phyloP scores from a whole-genome alignment of 495 filamentous ascomycete species.

The Penicillium canariense region DNA sequence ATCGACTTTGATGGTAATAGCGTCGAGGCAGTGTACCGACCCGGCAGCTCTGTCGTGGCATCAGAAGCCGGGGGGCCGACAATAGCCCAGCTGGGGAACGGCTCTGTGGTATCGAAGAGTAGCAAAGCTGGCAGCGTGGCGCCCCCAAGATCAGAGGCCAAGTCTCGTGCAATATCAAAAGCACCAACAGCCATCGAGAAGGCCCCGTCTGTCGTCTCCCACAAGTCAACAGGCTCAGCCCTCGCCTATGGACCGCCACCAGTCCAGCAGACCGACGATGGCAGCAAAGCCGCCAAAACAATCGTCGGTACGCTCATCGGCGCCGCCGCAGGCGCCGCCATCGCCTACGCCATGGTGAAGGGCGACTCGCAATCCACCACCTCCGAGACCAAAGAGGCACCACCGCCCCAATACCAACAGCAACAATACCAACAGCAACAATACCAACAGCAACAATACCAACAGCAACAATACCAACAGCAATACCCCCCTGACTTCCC shows the following conservation, averaged over 20 bases:
- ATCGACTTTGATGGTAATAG: constrained; percentile 61
- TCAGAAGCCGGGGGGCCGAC: constrained; percentile 32
- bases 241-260: constrained; percentile 33
- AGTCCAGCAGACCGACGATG: constrained; percentile 36
- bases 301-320: constrained; percentile 75
- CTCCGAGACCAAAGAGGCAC: constrained; percentile 18
- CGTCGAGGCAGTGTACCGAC: constrained; percentile 58
- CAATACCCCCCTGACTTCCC: constrained; percentile 30
- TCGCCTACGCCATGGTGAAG: constrained; percentile 70
- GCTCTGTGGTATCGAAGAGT: constrained; percentile 41
- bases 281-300: constrained; percentile 47
- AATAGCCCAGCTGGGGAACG: constrained; percentile 36
- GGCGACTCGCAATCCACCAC: constrained; percentile 38
- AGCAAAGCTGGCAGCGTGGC: constrained; percentile 32
- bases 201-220: constrained; percentile 23
- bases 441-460: constrained; percentile 12
- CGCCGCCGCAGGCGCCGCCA: constrained; percentile 69
- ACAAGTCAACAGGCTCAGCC: constrained; percentile 25
- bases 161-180: constrained; percentile 31
- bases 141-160: constrained; percentile 28
- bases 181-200: constrained; percentile 31
- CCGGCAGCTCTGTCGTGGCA: constrained; percentile 23
- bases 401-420: constrained; percentile 10
- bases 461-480: not conserved
- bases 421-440: constrained; percentile 16